Evolutionary conservation across 352 stramenopile species (phyloP).

Genomic region (Hyaloperonospora brassicae): DNA sequence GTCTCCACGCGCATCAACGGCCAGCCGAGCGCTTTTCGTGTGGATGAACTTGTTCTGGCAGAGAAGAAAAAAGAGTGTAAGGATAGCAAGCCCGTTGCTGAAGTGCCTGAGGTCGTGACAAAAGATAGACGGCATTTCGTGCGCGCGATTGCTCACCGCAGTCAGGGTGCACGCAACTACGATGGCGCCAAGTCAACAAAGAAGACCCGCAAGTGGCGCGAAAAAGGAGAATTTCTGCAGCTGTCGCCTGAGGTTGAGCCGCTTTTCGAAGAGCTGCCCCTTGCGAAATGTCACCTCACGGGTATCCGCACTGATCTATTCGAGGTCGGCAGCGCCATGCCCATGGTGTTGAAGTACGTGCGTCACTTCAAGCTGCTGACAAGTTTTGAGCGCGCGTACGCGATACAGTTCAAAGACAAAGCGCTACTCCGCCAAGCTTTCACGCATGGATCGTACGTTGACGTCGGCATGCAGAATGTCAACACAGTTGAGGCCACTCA

Average conservation of each 20-base stretch:
- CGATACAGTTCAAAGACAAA: conserved; percentile 62
- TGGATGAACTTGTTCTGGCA: conserved; percentile 42
- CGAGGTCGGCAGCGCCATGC: conserved; percentile 75
- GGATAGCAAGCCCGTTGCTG: conserved; percentile 4
- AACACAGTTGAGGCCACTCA: conserved; percentile 72
- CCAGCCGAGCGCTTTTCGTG: conserved; percentile 45
- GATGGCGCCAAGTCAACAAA: conserved; percentile 64
- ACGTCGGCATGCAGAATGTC: conserved; percentile 78
- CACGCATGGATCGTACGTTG: conserved; percentile 77
- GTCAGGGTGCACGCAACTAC: conserved; percentile 47
- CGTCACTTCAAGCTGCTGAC: conserved; percentile 61
- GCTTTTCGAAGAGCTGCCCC: conserved; percentile 33
- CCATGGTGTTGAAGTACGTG: conserved; percentile 81
- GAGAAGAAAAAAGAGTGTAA: conserved; percentile 16
- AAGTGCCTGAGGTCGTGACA: conserved; percentile 16
- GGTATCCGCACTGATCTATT: conserved; percentile 74
- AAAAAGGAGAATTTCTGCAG: conserved; percentile 49
- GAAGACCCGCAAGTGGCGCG: conserved; percentile 56
- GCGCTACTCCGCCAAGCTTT: conserved; percentile 75
- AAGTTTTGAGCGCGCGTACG: conserved; percentile 58
- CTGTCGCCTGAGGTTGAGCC: conserved; percentile 54
- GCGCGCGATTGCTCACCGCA: conserved; percentile 35
- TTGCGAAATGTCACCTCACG: conserved; percentile 55
- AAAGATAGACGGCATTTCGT: conserved; percentile 28
- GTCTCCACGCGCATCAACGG: conserved; percentile 71